Percentiles rank a stretch among this genome's conserved stretches.
Evolutionary conservation across 192 early-diverging fungal species (phyloP).

Genomic region (Spizellomyces punctatus): DNA sequence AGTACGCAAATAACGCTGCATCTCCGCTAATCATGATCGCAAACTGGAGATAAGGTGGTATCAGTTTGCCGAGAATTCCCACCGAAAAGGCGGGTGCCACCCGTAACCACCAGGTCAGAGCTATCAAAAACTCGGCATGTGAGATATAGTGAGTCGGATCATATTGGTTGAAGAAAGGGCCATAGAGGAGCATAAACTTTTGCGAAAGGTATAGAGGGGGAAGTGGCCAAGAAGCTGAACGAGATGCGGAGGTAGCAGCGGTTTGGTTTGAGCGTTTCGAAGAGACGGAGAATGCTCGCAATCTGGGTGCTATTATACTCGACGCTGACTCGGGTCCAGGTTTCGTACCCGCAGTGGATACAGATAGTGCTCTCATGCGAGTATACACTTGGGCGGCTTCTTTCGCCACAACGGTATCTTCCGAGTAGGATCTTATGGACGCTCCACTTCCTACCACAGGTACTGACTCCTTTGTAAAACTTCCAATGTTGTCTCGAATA

Average conservation of each 20-base stretch:
- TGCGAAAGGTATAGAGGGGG: constrained; percentile 17
- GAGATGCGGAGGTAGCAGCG: neutral
- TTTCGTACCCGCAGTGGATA: neutral
- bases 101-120: constrained; percentile 20
- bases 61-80: constrained; percentile 22
- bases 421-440: neutral
- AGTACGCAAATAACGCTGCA: constrained; percentile 10
- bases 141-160: constrained; percentile 17
- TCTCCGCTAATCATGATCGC: constrained; percentile 17
- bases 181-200: constrained; percentile 31
- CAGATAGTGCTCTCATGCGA: constrained; percentile 15
- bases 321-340: neutral
- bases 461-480: neutral
- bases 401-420: neutral
- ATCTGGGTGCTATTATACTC: neutral
- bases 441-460: neutral
- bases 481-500: constrained; percentile 17
- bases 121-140: constrained; percentile 24
- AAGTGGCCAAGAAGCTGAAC: constrained; percentile 18
- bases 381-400: constrained; percentile 12
- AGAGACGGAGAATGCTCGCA: constrained; percentile 19
- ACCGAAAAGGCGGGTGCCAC: constrained; percentile 20
- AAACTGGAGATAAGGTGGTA: constrained; percentile 24
- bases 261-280: neutral
- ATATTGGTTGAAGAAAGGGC: constrained; percentile 25